phyloP scores from a whole-genome alignment of 1,284 basidiomycete genomes.

The Moniliophthora roreri region DNA sequence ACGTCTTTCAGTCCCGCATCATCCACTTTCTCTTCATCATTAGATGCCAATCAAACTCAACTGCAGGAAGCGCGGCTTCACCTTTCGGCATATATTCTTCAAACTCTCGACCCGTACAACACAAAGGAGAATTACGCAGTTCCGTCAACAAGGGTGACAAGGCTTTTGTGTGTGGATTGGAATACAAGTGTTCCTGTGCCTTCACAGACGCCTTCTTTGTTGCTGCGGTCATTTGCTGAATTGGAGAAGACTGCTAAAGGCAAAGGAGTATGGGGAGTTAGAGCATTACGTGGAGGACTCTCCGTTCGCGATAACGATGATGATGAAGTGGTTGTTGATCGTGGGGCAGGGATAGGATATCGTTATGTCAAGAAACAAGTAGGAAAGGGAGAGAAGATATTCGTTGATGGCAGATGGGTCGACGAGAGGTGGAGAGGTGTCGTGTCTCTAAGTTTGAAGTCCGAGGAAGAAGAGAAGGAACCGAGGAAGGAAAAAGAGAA shows the following conservation, averaged over 20 bases:
- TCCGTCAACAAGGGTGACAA: constrained; percentile 90
- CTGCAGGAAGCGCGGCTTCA: constrained; percentile 83
- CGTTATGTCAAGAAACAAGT: no score
- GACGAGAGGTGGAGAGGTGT: no score
- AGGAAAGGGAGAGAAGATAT: no score
- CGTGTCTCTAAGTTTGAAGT: no score
- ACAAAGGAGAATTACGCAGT: constrained; percentile 94
- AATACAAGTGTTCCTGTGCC: constrained; percentile 85
- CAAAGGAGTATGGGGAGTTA: not conserved
- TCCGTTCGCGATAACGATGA: not conserved
- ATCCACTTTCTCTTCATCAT: constrained; percentile 50
- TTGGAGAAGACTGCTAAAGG: constrained; percentile 50
- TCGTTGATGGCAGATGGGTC: no score
- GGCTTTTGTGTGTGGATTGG: constrained; percentile 88
- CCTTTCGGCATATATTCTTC: constrained; percentile 94
- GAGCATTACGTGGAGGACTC: not conserved
- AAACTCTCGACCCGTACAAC: constrained; percentile 92
- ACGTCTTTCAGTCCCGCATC: constrained; percentile 74
- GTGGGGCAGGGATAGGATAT: not conserved
- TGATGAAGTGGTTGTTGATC: not conserved
- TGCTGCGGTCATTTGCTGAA: constrained; percentile 74
- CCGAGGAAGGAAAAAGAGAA: no score
- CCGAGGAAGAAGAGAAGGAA: no score
- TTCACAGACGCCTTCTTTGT: constrained; percentile 76
- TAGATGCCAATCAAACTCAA: constrained; percentile 82